Conservation (phyloP, 2,329 filamentous ascomycete genomes). For the Fusarium sp. region DNA sequence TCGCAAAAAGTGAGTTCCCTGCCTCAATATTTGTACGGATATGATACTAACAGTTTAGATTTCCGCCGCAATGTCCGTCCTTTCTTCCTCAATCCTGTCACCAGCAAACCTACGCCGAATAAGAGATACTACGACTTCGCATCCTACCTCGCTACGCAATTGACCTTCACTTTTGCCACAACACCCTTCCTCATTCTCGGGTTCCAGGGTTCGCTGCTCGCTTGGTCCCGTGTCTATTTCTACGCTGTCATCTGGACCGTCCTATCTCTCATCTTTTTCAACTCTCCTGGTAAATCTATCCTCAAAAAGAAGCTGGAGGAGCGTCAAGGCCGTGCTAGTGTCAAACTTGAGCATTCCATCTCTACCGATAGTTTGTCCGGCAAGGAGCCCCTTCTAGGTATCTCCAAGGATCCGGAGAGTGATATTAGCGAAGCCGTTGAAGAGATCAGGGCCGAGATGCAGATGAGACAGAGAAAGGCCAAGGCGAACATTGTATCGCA, state of each 20-base stretch:
- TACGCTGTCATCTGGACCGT: slow-evolving; percentile 80
- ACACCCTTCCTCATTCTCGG: slow-evolving; percentile 87
- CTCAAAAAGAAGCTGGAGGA: slow-evolving; percentile 71
- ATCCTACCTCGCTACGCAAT: slow-evolving; percentile 81
- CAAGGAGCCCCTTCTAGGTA: slow-evolving; percentile 76
- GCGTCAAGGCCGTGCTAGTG: slow-evolving; percentile 62
- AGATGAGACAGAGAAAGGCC: slow-evolving; percentile 56
- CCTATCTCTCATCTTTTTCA: slow-evolving; percentile 78
- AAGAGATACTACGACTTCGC: slow-evolving; percentile 91
- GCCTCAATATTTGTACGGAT: background rate
- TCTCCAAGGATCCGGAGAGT: slow-evolving; percentile 79
- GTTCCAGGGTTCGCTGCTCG: slow-evolving; percentile 75
- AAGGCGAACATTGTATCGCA: slow-evolving; percentile 72
- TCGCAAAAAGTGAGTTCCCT: slow-evolving; percentile 85
- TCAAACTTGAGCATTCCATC: slow-evolving; percentile 61
- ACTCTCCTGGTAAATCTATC: slow-evolving; percentile 77
- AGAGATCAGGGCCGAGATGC: slow-evolving; percentile 80
- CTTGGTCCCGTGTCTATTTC: slow-evolving; percentile 91
- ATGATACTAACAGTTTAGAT: slow-evolving; percentile 65
- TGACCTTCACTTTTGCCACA: slow-evolving; percentile 85
- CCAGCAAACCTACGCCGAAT: slow-evolving; percentile 72
- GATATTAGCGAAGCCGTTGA: slow-evolving; percentile 83
- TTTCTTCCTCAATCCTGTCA: slow-evolving; percentile 88
- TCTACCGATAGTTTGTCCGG: slow-evolving; percentile 70
- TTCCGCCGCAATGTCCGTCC: slow-evolving; percentile 90